phyloP scores from a whole-genome alignment of 2,329 filamentous ascomycete genomes.

The Phialophora macrospora region DNA sequence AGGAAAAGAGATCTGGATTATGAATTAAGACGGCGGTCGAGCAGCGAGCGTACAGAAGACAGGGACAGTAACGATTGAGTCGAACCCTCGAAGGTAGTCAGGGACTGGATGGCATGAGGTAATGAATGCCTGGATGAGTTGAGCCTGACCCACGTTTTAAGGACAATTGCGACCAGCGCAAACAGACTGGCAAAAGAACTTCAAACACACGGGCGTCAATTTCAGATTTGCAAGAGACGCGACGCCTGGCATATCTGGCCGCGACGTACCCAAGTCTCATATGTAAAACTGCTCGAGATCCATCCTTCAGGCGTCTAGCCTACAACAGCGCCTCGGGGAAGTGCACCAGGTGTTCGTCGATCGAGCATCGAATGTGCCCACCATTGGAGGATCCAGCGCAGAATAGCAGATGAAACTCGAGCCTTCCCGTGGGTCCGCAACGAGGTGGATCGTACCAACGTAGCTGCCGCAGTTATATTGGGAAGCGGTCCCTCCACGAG shows the following conservation, averaged over 20 bases:
- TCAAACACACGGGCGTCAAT: constrained; percentile 39
- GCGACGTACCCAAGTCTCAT: constrained; percentile 19
- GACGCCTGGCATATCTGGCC: constrained; percentile 20
- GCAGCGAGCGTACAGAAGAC: constrained; percentile 25
- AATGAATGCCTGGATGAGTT: constrained; percentile 30
- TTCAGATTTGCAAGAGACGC: constrained; percentile 34
- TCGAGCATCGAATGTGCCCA: not conserved
- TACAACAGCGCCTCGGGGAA: constrained; percentile 26
- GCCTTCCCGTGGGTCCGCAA: constrained; percentile 20
- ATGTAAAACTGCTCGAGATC: constrained; percentile 14
- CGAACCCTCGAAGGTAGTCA: constrained; percentile 13
- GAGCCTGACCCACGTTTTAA: constrained; percentile 34
- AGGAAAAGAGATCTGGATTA: constrained; percentile 29
- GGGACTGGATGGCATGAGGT: constrained; percentile 33
- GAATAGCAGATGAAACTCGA: constrained; percentile 31
- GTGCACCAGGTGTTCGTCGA: constrained; percentile 24
- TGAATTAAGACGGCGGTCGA: constrained; percentile 11
- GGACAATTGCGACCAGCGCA: constrained; percentile 33
- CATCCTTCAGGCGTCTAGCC: constrained; percentile 20
- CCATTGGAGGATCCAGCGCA: constrained; percentile 21
- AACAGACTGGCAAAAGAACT: constrained; percentile 18
- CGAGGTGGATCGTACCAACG: constrained; percentile 17
- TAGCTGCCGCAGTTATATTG: constrained; percentile 29
- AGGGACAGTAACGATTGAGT: constrained; percentile 25
- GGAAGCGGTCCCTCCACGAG: constrained; percentile 18